Conservation (phyloP, 1,284 basidiomycete species). For the Trichosporon asahii region DNA sequence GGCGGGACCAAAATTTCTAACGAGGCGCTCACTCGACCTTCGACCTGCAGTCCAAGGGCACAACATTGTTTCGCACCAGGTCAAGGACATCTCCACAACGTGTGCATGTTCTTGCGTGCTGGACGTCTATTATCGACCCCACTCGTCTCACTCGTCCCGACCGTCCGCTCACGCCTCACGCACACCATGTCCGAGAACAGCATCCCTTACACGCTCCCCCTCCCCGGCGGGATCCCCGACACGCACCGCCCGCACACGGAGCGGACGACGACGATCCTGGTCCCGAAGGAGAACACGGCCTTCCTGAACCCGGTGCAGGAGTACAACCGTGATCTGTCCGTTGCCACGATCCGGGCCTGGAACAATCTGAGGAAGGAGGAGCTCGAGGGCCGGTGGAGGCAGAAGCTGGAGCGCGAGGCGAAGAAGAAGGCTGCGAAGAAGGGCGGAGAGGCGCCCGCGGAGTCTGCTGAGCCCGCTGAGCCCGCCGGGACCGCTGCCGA, state of each 20-base stretch:
- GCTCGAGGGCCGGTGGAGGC: conserved; percentile 57
- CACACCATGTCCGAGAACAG: conserved; percentile 15
- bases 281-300: conserved; percentile 70
- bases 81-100: neutral
- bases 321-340: conserved; percentile 92
- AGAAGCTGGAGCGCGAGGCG: conserved; percentile 34
- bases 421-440: conserved; percentile 22
- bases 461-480: conserved; percentile 25
- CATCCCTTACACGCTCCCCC: conserved; percentile 39
- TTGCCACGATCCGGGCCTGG: conserved; percentile 78
- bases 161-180: neutral
- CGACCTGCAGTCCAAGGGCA: neutral
- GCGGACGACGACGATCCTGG: conserved; percentile 75
- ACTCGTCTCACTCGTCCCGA: neutral
- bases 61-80: neutral
- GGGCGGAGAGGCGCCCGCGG: neutral
- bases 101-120: neutral
- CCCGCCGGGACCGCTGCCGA: conserved; percentile 34
- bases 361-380: conserved; percentile 57
- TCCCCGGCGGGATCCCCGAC: conserved; percentile 58
- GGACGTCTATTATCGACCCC: neutral
- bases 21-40: neutral
- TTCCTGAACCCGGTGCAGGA: conserved; percentile 98
- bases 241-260: conserved; percentile 79
- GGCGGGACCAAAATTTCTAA: neutral